These are phyloP conservation scores for Pleurotus tuber-regium DNA, from an alignment of 768 basidiomycete genomes.

Conservation along the genomic window DNA sequence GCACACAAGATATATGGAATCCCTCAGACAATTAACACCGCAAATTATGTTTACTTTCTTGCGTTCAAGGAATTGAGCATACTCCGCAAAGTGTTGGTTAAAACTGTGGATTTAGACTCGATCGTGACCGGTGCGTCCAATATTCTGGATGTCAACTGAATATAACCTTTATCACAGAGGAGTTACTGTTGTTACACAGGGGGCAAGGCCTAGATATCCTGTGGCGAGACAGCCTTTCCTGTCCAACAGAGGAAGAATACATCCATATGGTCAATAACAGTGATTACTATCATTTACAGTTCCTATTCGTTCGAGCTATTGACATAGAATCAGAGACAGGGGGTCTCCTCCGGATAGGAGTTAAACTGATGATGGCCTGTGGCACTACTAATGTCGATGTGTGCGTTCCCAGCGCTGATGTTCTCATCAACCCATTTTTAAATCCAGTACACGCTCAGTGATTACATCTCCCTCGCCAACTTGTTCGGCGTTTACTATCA, in stretches of 20 bases:
- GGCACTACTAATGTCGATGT: conserved; percentile 56
- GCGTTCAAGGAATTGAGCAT: conserved; percentile 83
- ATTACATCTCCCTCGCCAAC: conserved; percentile 92
- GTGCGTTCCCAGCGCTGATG: conserved; percentile 38
- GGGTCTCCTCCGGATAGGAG: conserved; percentile 85
- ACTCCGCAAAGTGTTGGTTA: conserved; percentile 34
- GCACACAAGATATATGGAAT: conserved; percentile 96
- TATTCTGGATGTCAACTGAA: neutral
- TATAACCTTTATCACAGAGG: conserved; percentile 39
- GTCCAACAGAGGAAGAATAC: conserved; percentile 95
- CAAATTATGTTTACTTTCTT: conserved; percentile 95
- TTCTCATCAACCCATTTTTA: neutral
- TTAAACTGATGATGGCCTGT: conserved; percentile 97
- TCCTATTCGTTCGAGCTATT: too few species aligned
- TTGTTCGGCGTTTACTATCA: conserved; percentile 94
- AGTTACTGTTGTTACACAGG: conserved; percentile 81
- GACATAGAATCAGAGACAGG: conserved; percentile 71
- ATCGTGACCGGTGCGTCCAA: conserved; percentile 67
- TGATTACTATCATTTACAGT: too few species aligned
- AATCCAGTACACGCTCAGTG: conserved; percentile 40
- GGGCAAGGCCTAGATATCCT: conserved; percentile 94
- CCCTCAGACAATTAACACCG: conserved; percentile 95
- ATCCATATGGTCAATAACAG: conserved; percentile 96
- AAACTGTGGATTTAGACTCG: conserved; percentile 49
- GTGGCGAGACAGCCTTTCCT: conserved; percentile 89